Conservation (phyloP, 129 eudicot genomes). For the Artemisia argyi region DNA sequence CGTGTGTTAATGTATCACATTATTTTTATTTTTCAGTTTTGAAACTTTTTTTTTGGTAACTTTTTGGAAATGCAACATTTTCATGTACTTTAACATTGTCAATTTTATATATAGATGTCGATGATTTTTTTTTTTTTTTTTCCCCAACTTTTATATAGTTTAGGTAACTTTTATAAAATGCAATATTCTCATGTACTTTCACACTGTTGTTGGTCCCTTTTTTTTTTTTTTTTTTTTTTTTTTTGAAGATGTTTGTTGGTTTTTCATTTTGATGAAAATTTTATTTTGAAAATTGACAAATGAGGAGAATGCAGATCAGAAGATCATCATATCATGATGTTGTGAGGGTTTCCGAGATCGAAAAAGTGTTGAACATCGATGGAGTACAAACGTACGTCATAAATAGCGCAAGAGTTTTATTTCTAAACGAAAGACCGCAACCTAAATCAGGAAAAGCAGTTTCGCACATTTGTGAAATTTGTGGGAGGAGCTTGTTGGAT, state of each 20-base stretch:
- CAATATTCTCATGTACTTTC: neutral
- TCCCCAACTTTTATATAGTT: neutral
- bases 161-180: neutral
- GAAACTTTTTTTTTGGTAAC: neutral
- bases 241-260: too few relatives aligned
- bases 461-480: constrained; percentile 83
- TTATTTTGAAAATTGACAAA: neutral
- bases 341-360: constrained; percentile 89
- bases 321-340: constrained; percentile 96
- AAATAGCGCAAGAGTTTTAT: constrained; percentile 94
- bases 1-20: neutral
- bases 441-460: constrained; percentile 87
- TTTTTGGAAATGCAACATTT: neutral
- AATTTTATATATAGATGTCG: neutral
- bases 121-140: neutral
- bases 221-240: neutral
- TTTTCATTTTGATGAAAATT: too few relatives aligned
- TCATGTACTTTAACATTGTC: constrained; percentile 13
- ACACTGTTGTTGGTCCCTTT: too few relatives aligned
- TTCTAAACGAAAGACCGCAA: constrained; percentile 92
- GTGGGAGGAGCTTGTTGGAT: constrained; percentile 88
- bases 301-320: constrained; percentile 57
- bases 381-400: constrained; percentile 95
- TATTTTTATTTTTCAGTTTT: neutral
- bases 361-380: constrained; percentile 65